Percentiles rank a stretch among this genome's conserved stretches.
Evolutionary conservation across 2,329 filamentous ascomycete species (phyloP).

Genomic region (Fusarium denticulatum): DNA sequence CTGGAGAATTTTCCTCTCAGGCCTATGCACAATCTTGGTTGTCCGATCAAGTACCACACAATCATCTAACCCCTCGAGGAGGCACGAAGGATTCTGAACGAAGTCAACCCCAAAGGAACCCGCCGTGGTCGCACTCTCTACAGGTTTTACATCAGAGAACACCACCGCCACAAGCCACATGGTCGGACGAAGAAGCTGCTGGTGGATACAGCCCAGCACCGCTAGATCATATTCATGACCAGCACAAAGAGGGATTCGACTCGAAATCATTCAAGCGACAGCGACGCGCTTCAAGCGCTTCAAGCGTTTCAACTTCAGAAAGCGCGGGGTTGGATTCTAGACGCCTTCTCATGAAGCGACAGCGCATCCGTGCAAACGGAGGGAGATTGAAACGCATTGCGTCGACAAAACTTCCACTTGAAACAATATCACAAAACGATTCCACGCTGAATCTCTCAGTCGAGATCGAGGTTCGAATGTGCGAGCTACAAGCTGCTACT

Average conservation of each 20-base stretch:
- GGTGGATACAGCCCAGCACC: not conserved
- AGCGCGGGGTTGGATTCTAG: conserved; percentile 26
- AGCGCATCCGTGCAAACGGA: conserved; percentile 24
- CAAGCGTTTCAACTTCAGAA: not conserved
- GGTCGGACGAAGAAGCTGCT: not conserved
- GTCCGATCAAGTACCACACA: not conserved
- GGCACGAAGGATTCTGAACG: not conserved
- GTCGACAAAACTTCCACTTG: conserved; percentile 41
- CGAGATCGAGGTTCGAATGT: conserved; percentile 6
- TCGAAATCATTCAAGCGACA: conserved; percentile 12
- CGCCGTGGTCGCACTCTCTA: conserved; percentile 27
- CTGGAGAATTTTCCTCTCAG: not conserved
- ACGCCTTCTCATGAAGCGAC: conserved; percentile 33
- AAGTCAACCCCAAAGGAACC: not conserved
- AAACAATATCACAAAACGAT: conserved; percentile 34
- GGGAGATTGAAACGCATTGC: conserved; percentile 34
- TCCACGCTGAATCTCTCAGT: conserved; percentile 27
- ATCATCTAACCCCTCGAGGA: not conserved
- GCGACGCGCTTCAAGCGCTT: conserved; percentile 10
- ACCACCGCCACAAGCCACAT: conserved; percentile 19
- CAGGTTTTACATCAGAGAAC: conserved; percentile 34
- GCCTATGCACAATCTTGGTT: not conserved
- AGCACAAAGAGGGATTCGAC: not conserved
- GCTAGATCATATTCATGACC: not conserved
- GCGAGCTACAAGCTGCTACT: conserved; percentile 13